Conservation (phyloP, 768 basidiomycete species). For the Mrakia hoshinonis region DNA sequence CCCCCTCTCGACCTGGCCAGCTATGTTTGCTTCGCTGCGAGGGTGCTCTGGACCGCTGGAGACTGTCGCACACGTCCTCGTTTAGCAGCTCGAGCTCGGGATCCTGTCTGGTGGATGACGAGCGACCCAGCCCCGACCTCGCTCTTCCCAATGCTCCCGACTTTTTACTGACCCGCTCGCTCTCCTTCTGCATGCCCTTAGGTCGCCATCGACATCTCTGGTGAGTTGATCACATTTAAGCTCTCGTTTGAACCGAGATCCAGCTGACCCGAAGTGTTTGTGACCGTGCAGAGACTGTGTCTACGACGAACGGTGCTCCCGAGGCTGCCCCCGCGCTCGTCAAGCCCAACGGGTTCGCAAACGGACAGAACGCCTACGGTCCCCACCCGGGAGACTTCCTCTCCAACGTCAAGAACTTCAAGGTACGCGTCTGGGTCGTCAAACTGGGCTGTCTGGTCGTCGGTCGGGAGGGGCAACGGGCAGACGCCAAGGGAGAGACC, state of each 20-base stretch:
- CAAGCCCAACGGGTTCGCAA: background rate
- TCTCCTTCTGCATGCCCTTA: background rate
- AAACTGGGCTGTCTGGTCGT: too few species aligned
- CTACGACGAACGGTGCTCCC: background rate
- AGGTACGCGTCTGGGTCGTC: background rate
- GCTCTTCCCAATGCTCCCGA: background rate
- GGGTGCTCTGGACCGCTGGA: too few species aligned
- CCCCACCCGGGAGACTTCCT: constrained; percentile 30
- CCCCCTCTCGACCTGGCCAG: too few species aligned
- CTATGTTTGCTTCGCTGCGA: too few species aligned
- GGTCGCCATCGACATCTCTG: constrained; percentile 18
- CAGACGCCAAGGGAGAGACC: too few species aligned
- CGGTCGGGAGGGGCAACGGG: constrained; percentile 12
- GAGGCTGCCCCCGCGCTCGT: background rate
- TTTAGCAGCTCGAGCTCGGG: too few species aligned
- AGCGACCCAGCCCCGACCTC: background rate
- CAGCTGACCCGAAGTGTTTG: background rate
- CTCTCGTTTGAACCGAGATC: too few species aligned
- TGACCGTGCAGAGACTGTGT: background rate
- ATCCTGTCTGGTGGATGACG: background rate
- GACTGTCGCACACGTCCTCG: too few species aligned
- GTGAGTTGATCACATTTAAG: too few species aligned
- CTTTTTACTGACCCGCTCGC: constrained; percentile 1
- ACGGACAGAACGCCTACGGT: constrained; percentile 8
- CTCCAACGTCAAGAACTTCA: constrained; percentile 25